Evolutionary conservation across 805 yeast species (phyloP).

Genomic region (Saccharomycopsis fibuligera): DNA sequence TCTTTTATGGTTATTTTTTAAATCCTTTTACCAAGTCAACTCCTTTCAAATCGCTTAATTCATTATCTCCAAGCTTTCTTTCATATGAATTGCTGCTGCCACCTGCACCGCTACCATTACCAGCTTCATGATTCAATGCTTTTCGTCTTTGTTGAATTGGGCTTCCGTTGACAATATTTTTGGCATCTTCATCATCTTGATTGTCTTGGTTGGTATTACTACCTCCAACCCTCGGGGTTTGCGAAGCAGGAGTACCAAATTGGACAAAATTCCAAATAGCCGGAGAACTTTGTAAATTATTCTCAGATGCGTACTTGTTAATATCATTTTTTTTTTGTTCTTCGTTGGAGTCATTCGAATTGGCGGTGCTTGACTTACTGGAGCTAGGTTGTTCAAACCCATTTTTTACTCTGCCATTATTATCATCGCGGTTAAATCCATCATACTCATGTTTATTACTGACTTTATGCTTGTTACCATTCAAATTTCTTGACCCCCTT

Average conservation of each 20-base stretch:
- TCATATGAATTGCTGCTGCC: not conserved
- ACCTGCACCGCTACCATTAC: not conserved
- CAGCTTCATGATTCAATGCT: not conserved
- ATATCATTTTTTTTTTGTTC: slow-evolving; percentile 2
- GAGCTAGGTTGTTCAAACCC: no score
- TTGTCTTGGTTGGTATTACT: not conserved
- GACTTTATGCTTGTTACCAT: slow-evolving; percentile 21
- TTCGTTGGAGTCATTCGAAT: not conserved
- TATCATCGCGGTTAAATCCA: slow-evolving; percentile 8
- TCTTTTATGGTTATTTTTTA: slow-evolving; percentile 6
- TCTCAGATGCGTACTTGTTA: slow-evolving; percentile 11
- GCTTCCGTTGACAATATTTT: slow-evolving; percentile 5
- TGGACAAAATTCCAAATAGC: slow-evolving; percentile 93
- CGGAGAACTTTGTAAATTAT: slow-evolving; percentile 50
- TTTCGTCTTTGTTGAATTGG: slow-evolving; percentile 16
- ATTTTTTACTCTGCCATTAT: slow-evolving; percentile 19
- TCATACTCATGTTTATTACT: no score
- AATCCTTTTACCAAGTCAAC: slow-evolving; percentile 13
- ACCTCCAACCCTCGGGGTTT: slow-evolving; percentile 11
- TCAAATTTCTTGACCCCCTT: slow-evolving; percentile 33
- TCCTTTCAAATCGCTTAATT: slow-evolving; percentile 11
- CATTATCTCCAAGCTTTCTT: not conserved
- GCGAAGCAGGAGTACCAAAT: slow-evolving; percentile 39
- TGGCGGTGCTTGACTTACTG: not conserved
- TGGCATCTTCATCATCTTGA: slow-evolving; percentile 5